A percentile compares a stretch with the other conserved stretches of the same genome.
Conservation (phyloP, 352 stramenopile genomes). For the Globisporangium nodosum region DNA sequence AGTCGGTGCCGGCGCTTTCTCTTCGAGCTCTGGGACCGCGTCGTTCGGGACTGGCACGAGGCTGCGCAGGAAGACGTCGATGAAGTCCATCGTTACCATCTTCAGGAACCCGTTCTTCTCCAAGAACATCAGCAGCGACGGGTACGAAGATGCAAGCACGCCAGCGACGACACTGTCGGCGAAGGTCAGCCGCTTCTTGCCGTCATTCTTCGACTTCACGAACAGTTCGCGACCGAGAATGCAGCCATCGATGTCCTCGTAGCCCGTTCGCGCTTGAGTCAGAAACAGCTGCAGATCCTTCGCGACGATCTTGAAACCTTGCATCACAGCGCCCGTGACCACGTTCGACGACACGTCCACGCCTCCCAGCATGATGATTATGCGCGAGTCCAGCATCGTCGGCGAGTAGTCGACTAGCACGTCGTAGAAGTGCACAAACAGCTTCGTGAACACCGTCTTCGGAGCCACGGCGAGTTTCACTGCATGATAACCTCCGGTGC, state of each 20-base stretch:
- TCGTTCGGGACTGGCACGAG: slow-evolving; percentile 36
- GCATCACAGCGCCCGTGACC: slow-evolving; percentile 77
- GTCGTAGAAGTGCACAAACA: slow-evolving; percentile 85
- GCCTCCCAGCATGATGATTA: slow-evolving; percentile 73
- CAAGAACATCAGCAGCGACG: slow-evolving; percentile 72
- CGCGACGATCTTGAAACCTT: slow-evolving; percentile 81
- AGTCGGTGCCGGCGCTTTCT: slow-evolving; percentile 30
- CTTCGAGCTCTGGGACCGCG: slow-evolving; percentile 12
- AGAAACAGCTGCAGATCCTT: slow-evolving; percentile 70
- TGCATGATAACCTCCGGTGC: slow-evolving; percentile 30
- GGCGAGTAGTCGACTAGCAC: slow-evolving; percentile 77
- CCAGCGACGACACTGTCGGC: slow-evolving; percentile 10
- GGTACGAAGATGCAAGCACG: slow-evolving; percentile 28
- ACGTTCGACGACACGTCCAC: slow-evolving; percentile 81
- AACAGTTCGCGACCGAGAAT: slow-evolving; percentile 71
- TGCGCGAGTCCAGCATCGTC: slow-evolving; percentile 44
- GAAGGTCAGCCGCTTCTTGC: slow-evolving; percentile 45
- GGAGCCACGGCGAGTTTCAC: slow-evolving; percentile 60
- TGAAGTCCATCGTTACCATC: slow-evolving; percentile 80
- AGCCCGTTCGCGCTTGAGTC: slow-evolving; percentile 49
- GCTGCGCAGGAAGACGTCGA: slow-evolving; percentile 77
- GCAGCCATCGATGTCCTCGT: slow-evolving; percentile 66
- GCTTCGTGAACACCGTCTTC: slow-evolving; percentile 86
- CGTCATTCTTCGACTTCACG: slow-evolving; percentile 17
- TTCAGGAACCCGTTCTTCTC: slow-evolving; percentile 81